A percentile compares a stretch with the other conserved stretches of the same genome.
phyloP scores from a whole-genome alignment of 495 filamentous ascomycete genomes.

The Penicillium salamii region DNA sequence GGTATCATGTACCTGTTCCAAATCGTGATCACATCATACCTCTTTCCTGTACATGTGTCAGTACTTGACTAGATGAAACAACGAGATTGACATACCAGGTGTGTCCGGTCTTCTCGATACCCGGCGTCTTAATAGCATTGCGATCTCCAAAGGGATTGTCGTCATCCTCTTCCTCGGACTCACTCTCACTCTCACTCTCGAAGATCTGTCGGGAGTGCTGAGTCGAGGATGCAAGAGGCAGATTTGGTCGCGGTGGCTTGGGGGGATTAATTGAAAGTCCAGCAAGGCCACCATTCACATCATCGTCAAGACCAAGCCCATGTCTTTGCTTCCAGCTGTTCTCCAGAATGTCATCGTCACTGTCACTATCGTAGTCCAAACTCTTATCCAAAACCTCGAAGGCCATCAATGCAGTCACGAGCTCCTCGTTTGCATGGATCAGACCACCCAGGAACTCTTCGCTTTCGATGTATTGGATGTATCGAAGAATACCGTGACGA shows the following conservation, averaged over 20 bases:
- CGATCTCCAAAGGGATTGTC: conserved; percentile 78
- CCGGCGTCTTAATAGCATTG: conserved; percentile 66
- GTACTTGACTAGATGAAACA: neutral
- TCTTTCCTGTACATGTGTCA: conserved; percentile 20
- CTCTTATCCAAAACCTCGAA: conserved; percentile 95
- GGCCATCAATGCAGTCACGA: conserved; percentile 89
- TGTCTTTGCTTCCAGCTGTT: conserved; percentile 32
- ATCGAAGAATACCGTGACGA: conserved; percentile 79
- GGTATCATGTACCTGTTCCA: neutral
- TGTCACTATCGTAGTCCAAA: conserved; percentile 94
- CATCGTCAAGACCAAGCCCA: conserved; percentile 17
- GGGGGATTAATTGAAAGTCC: conserved; percentile 42
- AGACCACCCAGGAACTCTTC: conserved; percentile 78
- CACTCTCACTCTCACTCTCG: conserved; percentile 42
- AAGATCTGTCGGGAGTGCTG: conserved; percentile 23
- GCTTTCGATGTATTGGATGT: conserved; percentile 81
- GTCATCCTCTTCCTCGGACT: conserved; percentile 57
- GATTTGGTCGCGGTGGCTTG: conserved; percentile 40
- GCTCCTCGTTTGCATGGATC: conserved; percentile 78
- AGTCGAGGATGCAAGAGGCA: conserved; percentile 28
- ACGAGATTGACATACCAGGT: conserved; percentile 43
- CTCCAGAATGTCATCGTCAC: conserved; percentile 56
- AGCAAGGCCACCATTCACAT: conserved; percentile 36
- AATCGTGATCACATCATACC: conserved; percentile 10
- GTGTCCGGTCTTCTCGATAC: conserved; percentile 50